phyloP scores from a whole-genome alignment of 2,329 filamentous ascomycete species.

The Boeremia exigua region DNA sequence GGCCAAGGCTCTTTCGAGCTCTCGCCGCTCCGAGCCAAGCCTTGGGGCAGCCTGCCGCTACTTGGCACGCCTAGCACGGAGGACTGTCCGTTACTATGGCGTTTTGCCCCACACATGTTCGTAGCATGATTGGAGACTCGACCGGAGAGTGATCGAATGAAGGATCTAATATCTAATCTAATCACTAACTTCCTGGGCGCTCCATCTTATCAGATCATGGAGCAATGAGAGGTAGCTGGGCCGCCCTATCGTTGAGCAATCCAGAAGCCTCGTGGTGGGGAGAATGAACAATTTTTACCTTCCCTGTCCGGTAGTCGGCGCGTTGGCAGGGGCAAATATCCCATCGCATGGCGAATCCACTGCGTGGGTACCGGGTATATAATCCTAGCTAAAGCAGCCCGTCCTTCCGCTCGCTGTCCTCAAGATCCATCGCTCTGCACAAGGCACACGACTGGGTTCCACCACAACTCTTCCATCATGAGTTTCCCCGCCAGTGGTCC shows the following conservation, averaged over 20 bases:
- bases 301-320: constrained; percentile 34
- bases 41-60: constrained; percentile 15
- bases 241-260: constrained; percentile 20
- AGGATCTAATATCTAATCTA: constrained; percentile 34
- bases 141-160: constrained; percentile 30
- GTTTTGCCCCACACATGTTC: constrained; percentile 3
- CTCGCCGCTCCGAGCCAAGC: constrained; percentile 11
- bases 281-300: constrained; percentile 29
- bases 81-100: constrained; percentile 9
- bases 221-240: constrained; percentile 19
- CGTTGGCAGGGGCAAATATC: constrained; percentile 13
- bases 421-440: constrained; percentile 19
- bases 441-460: constrained; percentile 14
- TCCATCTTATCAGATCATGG: constrained; percentile 41
- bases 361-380: constrained; percentile 26
- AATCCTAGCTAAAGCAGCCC: constrained; percentile 15
- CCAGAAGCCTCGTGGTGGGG: constrained; percentile 32
- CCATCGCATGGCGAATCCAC: constrained; percentile 3
- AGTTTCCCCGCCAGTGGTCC: constrained; percentile 17
- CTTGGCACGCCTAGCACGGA: constrained; percentile 15
- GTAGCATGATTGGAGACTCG: constrained; percentile 10
- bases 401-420: constrained; percentile 11
- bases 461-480: constrained; percentile 17
- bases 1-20: constrained; percentile 5
- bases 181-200: constrained; percentile 27